phyloP scores from a whole-genome alignment of 768 basidiomycete genomes.

The Xerocomellus intermedius region DNA sequence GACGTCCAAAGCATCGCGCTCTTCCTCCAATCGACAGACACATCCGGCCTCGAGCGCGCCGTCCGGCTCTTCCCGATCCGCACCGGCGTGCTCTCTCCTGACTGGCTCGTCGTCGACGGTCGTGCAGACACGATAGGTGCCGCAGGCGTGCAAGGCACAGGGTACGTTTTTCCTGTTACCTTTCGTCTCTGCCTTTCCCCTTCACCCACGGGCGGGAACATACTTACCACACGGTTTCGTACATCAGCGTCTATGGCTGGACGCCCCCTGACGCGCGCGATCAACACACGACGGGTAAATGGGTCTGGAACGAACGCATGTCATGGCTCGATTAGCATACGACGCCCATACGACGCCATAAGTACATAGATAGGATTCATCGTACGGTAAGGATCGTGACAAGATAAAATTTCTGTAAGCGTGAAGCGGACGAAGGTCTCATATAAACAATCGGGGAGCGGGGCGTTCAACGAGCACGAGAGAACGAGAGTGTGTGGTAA shows the following conservation, averaged over 20 bases:
- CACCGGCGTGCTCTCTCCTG: constrained; percentile 73
- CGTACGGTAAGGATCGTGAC: constrained; percentile 29
- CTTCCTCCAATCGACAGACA: constrained; percentile 60
- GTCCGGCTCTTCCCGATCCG: constrained; percentile 78
- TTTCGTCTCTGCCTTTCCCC: too few species aligned
- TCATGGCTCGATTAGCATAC: constrained; percentile 48
- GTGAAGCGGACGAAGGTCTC: constrained; percentile 2
- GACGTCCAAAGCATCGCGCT: constrained; percentile 38
- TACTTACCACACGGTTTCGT: background rate
- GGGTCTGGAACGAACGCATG: constrained; percentile 47
- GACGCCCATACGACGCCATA: constrained; percentile 15
- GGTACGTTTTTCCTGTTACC: constrained; percentile 45
- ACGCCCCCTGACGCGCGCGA: background rate
- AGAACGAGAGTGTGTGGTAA: constrained; percentile 10
- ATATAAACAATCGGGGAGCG: constrained; percentile 20
- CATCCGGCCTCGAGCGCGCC: constrained; percentile 61
- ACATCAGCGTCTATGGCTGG: constrained; percentile 23
- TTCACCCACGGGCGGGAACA: background rate
- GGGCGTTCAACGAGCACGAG: constrained; percentile 10
- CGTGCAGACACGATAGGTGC: constrained; percentile 59
- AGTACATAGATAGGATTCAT: constrained; percentile 26
- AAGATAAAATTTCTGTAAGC: constrained; percentile 23
- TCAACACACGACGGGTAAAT: constrained; percentile 34
- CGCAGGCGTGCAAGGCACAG: constrained; percentile 73
- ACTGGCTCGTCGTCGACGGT: constrained; percentile 68